Conservation (phyloP, 441 rosid species). For the Mallotus japonicus region DNA sequence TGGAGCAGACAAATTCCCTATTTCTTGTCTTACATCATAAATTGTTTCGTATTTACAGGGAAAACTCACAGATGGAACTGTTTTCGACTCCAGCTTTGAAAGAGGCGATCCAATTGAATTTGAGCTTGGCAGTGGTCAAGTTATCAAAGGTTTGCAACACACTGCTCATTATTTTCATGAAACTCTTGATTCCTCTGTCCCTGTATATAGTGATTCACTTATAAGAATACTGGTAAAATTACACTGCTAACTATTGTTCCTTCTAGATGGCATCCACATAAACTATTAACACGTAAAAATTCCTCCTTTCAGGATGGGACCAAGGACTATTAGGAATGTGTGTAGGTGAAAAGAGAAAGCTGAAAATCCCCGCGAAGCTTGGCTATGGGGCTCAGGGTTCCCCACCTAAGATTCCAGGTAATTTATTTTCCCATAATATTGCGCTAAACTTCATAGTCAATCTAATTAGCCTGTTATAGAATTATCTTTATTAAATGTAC, state of each 20-base stretch:
- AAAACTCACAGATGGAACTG: conserved; percentile 82
- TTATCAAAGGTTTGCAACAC: conserved; percentile 64
- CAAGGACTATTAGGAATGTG: conserved; percentile 74
- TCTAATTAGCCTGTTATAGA: too few species aligned
- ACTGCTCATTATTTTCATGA: neutral
- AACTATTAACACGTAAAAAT: neutral
- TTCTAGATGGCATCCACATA: neutral
- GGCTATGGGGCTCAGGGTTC: conserved; percentile 88
- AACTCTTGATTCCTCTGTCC: neutral
- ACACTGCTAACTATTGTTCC: neutral
- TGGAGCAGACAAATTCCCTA: neutral
- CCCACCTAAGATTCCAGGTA: conserved; percentile 93
- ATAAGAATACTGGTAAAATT: neutral
- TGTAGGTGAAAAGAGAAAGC: conserved; percentile 87
- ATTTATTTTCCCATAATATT: conserved; percentile 3
- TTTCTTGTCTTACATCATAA: conserved; percentile 7
- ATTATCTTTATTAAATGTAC: too few species aligned
- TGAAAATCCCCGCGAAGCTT: conserved; percentile 86
- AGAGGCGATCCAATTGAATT: conserved; percentile 94
- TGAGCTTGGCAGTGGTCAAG: conserved; percentile 89
- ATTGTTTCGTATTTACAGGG: conserved; percentile 47
- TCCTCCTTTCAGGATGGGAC: conserved; percentile 73
- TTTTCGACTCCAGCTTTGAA: conserved; percentile 91
- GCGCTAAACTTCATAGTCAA: neutral
- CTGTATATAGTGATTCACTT: neutral